A percentile compares a stretch with the other conserved stretches of the same genome.
Conservation (phyloP, 2,329 filamentous ascomycete genomes). For the Clarireedia homoeocarpa region DNA sequence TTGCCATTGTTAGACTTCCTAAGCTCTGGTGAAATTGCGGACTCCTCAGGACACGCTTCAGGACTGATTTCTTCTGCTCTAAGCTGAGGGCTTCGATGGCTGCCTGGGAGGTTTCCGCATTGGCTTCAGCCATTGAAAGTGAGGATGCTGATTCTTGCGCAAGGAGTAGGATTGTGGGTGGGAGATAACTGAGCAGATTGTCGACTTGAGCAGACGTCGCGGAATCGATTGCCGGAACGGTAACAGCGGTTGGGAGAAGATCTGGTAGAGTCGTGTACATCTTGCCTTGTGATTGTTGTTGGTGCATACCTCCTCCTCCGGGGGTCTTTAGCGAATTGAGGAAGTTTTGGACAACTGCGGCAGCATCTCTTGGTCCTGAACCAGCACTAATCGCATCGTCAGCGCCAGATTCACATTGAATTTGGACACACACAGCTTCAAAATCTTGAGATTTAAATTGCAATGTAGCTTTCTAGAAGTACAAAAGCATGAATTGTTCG, state of each 20-base stretch:
- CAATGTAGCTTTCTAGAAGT: conserved; percentile 28
- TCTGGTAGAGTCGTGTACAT: conserved; percentile 80
- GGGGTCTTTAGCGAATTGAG: conserved; percentile 66
- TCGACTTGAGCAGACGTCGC: conserved; percentile 57
- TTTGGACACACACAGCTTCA: conserved; percentile 5
- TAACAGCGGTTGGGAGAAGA: conserved; percentile 70
- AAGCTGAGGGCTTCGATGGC: conserved; percentile 66
- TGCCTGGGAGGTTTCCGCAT: conserved; percentile 58
- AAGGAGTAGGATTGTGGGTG: conserved; percentile 69
- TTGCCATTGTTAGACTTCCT: conserved; percentile 74
- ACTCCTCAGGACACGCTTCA: conserved; percentile 76
- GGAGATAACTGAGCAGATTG: conserved; percentile 68
- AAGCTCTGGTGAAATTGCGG: conserved; percentile 89
- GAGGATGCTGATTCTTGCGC: conserved; percentile 58
- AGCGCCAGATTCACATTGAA: conserved; percentile 29
- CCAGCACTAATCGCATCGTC: conserved; percentile 47
- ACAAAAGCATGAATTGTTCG: conserved; percentile 22
- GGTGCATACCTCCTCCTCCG: conserved; percentile 30
- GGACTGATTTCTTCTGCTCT: conserved; percentile 69
- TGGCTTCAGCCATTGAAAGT: conserved; percentile 56
- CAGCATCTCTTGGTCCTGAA: conserved; percentile 56
- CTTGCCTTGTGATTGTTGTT: conserved; percentile 46
- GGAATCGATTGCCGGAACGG: conserved; percentile 64
- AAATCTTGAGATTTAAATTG: conserved; percentile 23
- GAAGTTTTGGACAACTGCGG: conserved; percentile 78